Base-by-base conservation (phyloP, 2,329 filamentous ascomycete species). In the Fusarium solani-melongenae region DNA sequence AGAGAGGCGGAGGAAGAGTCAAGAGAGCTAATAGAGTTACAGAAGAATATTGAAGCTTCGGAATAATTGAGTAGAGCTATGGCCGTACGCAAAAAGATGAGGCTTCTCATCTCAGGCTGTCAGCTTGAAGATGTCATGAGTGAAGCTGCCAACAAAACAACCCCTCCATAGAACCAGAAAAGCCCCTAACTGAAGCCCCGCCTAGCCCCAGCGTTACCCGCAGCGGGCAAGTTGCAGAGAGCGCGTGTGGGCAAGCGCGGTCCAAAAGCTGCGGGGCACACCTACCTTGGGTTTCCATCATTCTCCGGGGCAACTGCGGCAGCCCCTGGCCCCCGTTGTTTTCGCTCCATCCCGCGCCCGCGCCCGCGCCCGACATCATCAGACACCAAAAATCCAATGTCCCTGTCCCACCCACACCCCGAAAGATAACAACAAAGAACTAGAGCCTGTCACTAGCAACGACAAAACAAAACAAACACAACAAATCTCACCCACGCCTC, bases 241-340 rank as follows among this genome's bases (percentile, higher is more conserved):
- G 44, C 24, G 44, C 9, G 46, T n/a, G 67, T 27, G 41, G 67
- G 66, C 63, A 68, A 34, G 53, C 59, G 29, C 55, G 57, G 20
- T 9, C 41, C 57, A 27, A 44, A 39, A 20, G 41, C 49, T 51
- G 46, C 46, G 46, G 46, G 46, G 46, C 46, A 51, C 46, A 27
- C 12, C 14, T 24, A 2, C 57, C 68, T 55, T 59, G 31, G 56
- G 44, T 24, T 39, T 36, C 69, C 49, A 55, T 62, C 39, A 41
- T 41, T 74, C 61, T 56, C 74, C 69, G 68, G 71, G 76, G 76
- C 76, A 77, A 77, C 76, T 78, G 66, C 66, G 67, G 74, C 68
- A 75, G 69, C 46, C 73, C 68, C 49, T 75, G 34, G 46, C 62
- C 41, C 41, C 63, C 46, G 51, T 69, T 73, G 73, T 73, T 75